These are phyloP conservation scores for Colletotrichum nymphaeae DNA, from an alignment of 2,329 filamentous ascomycete species.

Conservation along the genomic window DNA sequence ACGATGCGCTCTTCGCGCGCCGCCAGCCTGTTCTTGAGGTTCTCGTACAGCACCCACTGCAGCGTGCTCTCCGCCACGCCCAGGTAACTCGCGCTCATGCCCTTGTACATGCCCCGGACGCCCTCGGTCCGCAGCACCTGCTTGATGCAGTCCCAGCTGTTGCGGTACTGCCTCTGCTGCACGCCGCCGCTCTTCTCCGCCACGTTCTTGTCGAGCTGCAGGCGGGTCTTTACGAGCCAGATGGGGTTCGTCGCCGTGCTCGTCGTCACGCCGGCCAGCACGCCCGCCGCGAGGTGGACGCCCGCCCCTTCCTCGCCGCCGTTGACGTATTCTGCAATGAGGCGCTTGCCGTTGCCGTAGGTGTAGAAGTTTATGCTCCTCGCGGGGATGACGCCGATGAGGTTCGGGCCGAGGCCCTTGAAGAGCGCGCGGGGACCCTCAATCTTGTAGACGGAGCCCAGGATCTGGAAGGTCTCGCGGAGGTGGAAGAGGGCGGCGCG, in stretches of 20 bases:
- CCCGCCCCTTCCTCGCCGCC: conserved; percentile 75
- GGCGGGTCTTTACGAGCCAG: conserved; percentile 93
- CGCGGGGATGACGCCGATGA: conserved; percentile 89
- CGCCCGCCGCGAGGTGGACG: conserved; percentile 83
- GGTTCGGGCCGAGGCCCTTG: conserved; percentile 91
- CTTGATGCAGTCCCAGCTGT: conserved; percentile 87
- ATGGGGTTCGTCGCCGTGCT: conserved; percentile 95
- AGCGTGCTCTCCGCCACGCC: conserved; percentile 90
- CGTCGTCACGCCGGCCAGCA: conserved; percentile 83
- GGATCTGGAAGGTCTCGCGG: conserved; percentile 86
- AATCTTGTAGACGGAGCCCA: conserved; percentile 80
- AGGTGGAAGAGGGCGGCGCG: conserved; percentile 80
- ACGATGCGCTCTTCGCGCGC: conserved; percentile 69
- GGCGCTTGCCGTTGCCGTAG: conserved; percentile 90
- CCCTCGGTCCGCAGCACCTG: conserved; percentile 87
- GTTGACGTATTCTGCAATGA: conserved; percentile 82
- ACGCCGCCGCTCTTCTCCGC: conserved; percentile 68
- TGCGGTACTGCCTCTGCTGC: conserved; percentile 78
- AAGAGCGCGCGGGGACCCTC: conserved; percentile 93
- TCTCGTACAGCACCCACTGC: conserved; percentile 95
- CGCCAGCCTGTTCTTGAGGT: conserved; percentile 82
- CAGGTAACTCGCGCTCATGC: conserved; percentile 90
- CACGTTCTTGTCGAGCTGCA: conserved; percentile 91
- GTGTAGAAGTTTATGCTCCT: conserved; percentile 94
- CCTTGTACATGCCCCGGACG: conserved; percentile 86